These are phyloP conservation scores for Coemansia sp. DNA, from an alignment of 192 early-diverging fungal species.

Conservation along the genomic window DNA sequence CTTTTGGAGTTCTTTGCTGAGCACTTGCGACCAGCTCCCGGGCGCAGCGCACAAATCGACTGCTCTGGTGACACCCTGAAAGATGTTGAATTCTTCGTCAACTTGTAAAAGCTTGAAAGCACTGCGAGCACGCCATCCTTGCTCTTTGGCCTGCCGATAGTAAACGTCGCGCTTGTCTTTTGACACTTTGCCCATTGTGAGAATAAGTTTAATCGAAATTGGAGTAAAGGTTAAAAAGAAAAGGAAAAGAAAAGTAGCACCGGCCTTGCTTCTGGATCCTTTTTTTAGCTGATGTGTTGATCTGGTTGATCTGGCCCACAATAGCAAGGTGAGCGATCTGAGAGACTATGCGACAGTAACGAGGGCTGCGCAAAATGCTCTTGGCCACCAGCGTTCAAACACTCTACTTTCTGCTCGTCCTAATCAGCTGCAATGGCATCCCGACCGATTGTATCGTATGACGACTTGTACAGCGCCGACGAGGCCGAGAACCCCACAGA, in stretches of 20 bases:
- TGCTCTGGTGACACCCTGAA: slow-evolving; percentile 79
- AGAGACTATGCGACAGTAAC: background rate
- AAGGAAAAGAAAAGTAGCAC: background rate
- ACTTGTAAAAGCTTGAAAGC: slow-evolving; percentile 98
- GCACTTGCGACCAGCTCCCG: slow-evolving; percentile 96
- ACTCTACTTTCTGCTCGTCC: background rate
- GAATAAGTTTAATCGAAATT: background rate
- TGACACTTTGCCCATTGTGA: slow-evolving; percentile 74
- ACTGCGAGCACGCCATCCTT: slow-evolving; percentile 94
- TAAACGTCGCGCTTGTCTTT: slow-evolving; percentile 97
- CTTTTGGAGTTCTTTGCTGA: slow-evolving; percentile 64
- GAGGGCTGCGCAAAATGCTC: background rate
- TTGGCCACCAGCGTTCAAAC: background rate
- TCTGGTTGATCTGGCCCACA: background rate
- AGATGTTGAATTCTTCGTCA: slow-evolving; percentile 92
- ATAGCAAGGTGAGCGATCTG: background rate
- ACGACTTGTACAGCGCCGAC: slow-evolving; percentile 31
- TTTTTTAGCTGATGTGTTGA: background rate
- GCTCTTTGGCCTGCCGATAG: slow-evolving; percentile 95
- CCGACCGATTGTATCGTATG: slow-evolving; percentile 41
- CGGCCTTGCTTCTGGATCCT: background rate
- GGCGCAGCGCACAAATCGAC: slow-evolving; percentile 98
- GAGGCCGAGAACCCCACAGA: slow-evolving; percentile 5
- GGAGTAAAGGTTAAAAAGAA: background rate
- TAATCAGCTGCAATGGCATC: slow-evolving; percentile 11